These are phyloP conservation scores for Sporothrix sp. DNA, from an alignment of 2,329 filamentous ascomycete species.

Conservation along the genomic window DNA sequence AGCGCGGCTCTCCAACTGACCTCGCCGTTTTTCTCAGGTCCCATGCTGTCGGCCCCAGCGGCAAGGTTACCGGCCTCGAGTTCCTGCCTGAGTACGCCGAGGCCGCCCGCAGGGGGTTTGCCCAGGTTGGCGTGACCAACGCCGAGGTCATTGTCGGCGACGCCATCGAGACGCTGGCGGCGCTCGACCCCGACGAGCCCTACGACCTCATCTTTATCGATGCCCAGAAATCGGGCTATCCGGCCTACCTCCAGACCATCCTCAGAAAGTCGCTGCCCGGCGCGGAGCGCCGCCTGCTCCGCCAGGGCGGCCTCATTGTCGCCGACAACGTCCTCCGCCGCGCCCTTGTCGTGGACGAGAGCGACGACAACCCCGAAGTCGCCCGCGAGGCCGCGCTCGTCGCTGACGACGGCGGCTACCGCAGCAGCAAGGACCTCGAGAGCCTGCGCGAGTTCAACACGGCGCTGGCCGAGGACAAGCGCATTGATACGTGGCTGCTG, in stretches of 20 bases:
- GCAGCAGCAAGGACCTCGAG: conserved; percentile 15
- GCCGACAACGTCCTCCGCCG: conserved; percentile 45
- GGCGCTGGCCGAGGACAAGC: conserved; percentile 21
- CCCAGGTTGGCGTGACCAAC: conserved; percentile 32
- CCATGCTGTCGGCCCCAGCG: conserved; percentile 34
- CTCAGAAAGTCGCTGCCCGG: conserved; percentile 34
- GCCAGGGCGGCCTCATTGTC: conserved; percentile 40
- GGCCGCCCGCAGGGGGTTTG: conserved; percentile 31
- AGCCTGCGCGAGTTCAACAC: conserved; percentile 28
- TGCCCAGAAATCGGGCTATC: conserved; percentile 44
- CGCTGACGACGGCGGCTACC: not conserved
- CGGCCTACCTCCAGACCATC: conserved; percentile 36
- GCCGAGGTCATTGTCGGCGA: conserved; percentile 38
- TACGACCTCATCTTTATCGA: conserved; percentile 48
- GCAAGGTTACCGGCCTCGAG: conserved; percentile 37
- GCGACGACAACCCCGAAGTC: conserved; percentile 24
- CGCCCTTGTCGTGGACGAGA: conserved; percentile 36
- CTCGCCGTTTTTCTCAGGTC: conserved; percentile 17
- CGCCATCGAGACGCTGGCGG: conserved; percentile 33
- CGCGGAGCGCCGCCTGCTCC: conserved; percentile 32
- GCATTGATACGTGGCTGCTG: conserved; percentile 29
- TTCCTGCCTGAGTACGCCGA: conserved; percentile 34
- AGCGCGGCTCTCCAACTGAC: not conserved
- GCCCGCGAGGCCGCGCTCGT: conserved; percentile 10
- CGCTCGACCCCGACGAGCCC: conserved; percentile 30